Conservation (phyloP, 2,329 filamentous ascomycete species). For the Corinectria fuckeliana region DNA sequence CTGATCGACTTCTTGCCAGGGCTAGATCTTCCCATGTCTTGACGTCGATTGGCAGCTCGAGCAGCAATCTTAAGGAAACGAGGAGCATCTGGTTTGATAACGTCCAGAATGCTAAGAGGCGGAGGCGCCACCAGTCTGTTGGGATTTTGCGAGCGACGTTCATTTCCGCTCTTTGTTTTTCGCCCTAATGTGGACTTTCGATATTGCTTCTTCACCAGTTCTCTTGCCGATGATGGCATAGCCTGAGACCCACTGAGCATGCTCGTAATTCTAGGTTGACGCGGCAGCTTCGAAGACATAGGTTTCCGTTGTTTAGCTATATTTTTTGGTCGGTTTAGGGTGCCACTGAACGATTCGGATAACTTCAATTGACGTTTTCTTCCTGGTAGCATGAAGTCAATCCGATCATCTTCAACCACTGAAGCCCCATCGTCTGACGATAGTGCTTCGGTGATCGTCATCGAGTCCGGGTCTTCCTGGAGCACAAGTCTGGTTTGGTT, state of each 20-base stretch:
- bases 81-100: constrained; percentile 59
- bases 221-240: constrained; percentile 5
- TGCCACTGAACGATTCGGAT: constrained; percentile 33
- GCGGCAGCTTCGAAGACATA: constrained; percentile 16
- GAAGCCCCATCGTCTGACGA: constrained; percentile 43
- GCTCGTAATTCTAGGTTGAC: constrained; percentile 44
- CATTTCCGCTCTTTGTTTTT: constrained; percentile 12
- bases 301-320: constrained; percentile 30
- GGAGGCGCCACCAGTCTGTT: constrained; percentile 44
- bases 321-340: constrained; percentile 37
- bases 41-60: constrained; percentile 57
- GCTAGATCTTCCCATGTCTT: constrained; percentile 60
- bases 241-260: constrained; percentile 31
- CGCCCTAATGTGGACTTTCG: constrained; percentile 18
- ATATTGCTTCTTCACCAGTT: constrained; percentile 26
- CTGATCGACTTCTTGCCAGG: constrained; percentile 63
- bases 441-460: constrained; percentile 9
- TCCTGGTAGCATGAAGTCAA: constrained; percentile 58
- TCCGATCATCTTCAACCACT: constrained; percentile 56
- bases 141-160: constrained; percentile 2
- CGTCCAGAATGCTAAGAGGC: constrained; percentile 66
- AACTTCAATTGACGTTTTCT: constrained; percentile 48
- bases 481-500: constrained; percentile 37
- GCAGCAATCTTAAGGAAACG: constrained; percentile 67
- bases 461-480: constrained; percentile 11